Conservation (phyloP, 495 filamentous ascomycete species). For the Symbiotaphrina buchneri region DNA sequence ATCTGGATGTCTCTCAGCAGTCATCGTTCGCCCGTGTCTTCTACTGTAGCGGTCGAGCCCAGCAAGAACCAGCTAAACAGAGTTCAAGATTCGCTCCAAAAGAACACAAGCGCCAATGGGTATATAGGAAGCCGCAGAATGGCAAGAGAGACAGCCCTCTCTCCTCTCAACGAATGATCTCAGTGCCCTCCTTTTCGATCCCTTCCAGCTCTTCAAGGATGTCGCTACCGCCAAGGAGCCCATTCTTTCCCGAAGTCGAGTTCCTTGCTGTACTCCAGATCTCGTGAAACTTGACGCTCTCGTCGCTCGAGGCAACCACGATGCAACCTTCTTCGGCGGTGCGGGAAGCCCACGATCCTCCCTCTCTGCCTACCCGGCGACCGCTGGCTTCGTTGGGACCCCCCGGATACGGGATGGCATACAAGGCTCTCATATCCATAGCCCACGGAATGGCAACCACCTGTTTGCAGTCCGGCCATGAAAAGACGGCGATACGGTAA, state of each 20-base stretch:
- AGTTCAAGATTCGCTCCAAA: too few species aligned
- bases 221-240: conserved; percentile 63
- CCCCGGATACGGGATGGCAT: conserved; percentile 45
- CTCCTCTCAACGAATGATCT: conserved; percentile 26
- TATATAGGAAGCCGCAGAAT: too few species aligned
- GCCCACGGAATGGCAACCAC: conserved; percentile 79
- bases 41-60: too few species aligned
- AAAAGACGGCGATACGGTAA: conserved; percentile 79
- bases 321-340: conserved; percentile 75
- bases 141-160: too few species aligned
- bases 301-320: conserved; percentile 82
- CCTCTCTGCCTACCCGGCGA: not conserved
- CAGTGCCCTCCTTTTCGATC: conserved; percentile 49
- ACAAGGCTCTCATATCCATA: conserved; percentile 57
- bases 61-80: too few species aligned
- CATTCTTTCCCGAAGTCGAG: conserved; percentile 28
- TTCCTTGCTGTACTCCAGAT: conserved; percentile 55
- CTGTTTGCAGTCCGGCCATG: conserved; percentile 83
- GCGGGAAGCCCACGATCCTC: not conserved
- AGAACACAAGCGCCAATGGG: too few species aligned
- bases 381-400: conserved; percentile 21
- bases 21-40: too few species aligned
- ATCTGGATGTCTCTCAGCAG: too few species aligned
- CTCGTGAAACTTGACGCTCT: conserved; percentile 91
- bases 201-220: conserved; percentile 75